A percentile compares a stretch with the other conserved stretches of the same genome.
These are phyloP conservation scores for Stenogyne calaminthoides DNA, from an alignment of 305 asterid genomes.

Conservation along the genomic window DNA sequence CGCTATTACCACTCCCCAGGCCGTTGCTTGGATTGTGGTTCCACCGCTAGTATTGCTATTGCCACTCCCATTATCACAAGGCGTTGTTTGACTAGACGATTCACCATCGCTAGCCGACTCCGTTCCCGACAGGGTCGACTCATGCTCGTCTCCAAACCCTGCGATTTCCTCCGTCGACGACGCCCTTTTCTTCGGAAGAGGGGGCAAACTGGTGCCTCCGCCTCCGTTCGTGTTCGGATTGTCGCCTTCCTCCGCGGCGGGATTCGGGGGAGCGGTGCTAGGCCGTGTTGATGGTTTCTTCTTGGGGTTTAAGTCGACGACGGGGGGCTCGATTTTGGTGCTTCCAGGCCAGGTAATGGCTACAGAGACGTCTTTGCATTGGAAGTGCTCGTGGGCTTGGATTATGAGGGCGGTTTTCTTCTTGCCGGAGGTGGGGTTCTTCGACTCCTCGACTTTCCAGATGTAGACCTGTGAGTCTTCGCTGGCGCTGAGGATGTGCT, in stretches of 20 bases:
- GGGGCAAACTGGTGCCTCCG: conserved; percentile 43
- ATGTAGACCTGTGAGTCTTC: conserved; percentile 74
- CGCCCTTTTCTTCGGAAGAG: conserved; percentile 53
- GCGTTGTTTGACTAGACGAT: neutral
- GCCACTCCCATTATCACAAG: conserved; percentile 17
- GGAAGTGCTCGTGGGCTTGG: conserved; percentile 62
- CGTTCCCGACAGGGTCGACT: conserved; percentile 31
- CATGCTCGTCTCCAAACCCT: conserved; percentile 44
- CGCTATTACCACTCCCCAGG: conserved; percentile 82
- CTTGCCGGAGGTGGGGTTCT: conserved; percentile 42
- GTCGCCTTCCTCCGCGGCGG: conserved; percentile 38
- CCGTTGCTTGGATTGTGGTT: conserved; percentile 56
- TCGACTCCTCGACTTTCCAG: conserved; percentile 68
- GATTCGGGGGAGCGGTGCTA: conserved; percentile 20
- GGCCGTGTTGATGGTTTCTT: conserved; percentile 47
- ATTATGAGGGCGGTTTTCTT: conserved; percentile 34
- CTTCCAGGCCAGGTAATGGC: conserved; percentile 79
- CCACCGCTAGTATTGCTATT: conserved; percentile 32
- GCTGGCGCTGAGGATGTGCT: conserved; percentile 70
- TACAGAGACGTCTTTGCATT: conserved; percentile 67
- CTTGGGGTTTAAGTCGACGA: conserved; percentile 54
- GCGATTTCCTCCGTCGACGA: conserved; percentile 18
- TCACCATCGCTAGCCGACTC: conserved; percentile 28
- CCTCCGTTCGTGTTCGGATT: conserved; percentile 20
- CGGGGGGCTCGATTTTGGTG: conserved; percentile 53